Evolutionary conservation across 1,139 yeast species (phyloP).

Genomic region (Candida dubliniensis): DNA sequence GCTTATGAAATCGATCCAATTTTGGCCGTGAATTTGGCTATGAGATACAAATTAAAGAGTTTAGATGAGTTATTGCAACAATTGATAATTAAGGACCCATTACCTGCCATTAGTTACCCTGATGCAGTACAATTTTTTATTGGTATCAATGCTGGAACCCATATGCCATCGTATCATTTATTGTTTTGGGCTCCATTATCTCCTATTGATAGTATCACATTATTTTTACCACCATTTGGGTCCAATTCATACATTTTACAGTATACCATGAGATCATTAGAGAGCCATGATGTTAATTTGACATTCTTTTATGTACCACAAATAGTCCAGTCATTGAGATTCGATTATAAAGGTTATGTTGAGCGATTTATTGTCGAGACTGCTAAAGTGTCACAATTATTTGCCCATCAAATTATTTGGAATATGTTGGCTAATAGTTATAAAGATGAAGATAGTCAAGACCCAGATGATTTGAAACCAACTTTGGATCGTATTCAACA

Average conservation of each 20-base stretch:
- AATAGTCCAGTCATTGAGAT: constrained; percentile 87
- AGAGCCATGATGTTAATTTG: constrained; percentile 80
- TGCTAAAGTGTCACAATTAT: constrained; percentile 84
- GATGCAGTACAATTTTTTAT: constrained; percentile 64
- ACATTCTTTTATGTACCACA: constrained; percentile 98
- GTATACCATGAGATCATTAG: constrained; percentile 87
- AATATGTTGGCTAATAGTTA: constrained; percentile 92
- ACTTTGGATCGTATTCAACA: constrained; percentile 70
- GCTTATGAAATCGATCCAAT: constrained; percentile 73
- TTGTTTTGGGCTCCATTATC: constrained; percentile 76
- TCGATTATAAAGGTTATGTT: constrained; percentile 81
- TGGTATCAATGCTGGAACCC: constrained; percentile 42
- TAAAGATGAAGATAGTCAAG: constrained; percentile 80
- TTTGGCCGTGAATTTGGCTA: constrained; percentile 70
- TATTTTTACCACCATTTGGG: constrained; percentile 77
- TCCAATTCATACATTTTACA: constrained; percentile 71
- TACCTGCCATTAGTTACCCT: constrained; percentile 59
- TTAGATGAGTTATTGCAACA: constrained; percentile 46
- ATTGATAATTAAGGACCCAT: constrained; percentile 56
- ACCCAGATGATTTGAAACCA: constrained; percentile 85
- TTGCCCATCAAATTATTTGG: constrained; percentile 98
- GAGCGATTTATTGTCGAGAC: constrained; percentile 89
- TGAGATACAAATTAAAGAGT: constrained; percentile 51
- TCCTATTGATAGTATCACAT: constrained; percentile 83
- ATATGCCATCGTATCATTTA: constrained; percentile 45